Evolutionary conservation across 1,139 yeast species (phyloP).

Genomic region (Candida glucosophila): DNA sequence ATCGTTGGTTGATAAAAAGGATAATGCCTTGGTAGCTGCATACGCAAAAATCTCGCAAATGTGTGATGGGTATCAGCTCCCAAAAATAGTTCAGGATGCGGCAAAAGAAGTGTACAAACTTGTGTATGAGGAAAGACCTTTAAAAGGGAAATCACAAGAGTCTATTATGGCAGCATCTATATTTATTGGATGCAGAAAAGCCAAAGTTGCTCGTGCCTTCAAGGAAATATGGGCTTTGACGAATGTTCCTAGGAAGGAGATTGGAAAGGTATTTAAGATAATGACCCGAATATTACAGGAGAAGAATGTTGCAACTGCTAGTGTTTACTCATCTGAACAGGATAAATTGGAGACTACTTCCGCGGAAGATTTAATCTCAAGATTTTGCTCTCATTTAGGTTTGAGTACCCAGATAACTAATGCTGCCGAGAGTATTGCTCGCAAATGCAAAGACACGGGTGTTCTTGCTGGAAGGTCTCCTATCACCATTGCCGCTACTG

Average conservation of each 20-base stretch:
- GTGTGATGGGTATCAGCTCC: constrained; percentile 95
- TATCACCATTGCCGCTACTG: constrained; percentile 95
- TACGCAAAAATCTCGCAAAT: constrained; percentile 87
- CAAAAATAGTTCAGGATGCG: constrained; percentile 92
- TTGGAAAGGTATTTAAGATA: constrained; percentile 78
- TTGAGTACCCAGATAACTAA: constrained; percentile 77
- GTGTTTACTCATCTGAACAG: constrained; percentile 21
- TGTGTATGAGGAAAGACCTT: constrained; percentile 79
- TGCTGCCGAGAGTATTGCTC: constrained; percentile 90
- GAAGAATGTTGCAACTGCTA: constrained; percentile 44
- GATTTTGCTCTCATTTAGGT: constrained; percentile 94
- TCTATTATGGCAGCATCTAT: constrained; percentile 96
- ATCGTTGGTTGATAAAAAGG: constrained; percentile 78
- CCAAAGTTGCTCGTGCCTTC: constrained; percentile 89
- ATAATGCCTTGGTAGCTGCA: constrained; percentile 81
- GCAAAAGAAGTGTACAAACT: constrained; percentile 94
- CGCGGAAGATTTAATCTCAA: constrained; percentile 89
- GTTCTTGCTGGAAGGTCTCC: constrained; percentile 97
- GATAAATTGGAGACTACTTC: constrained; percentile 76
- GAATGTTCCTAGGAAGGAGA: constrained; percentile 87
- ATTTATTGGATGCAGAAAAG: constrained; percentile 89
- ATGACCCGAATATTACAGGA: constrained; percentile 72
- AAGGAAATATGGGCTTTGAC: constrained; percentile 95
- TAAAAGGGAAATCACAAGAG: constrained; percentile 89
- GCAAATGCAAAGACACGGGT: constrained; percentile 83